These are phyloP conservation scores for Dendryphion nanum DNA, from an alignment of 2,329 filamentous ascomycete genomes.

Conservation along the genomic window DNA sequence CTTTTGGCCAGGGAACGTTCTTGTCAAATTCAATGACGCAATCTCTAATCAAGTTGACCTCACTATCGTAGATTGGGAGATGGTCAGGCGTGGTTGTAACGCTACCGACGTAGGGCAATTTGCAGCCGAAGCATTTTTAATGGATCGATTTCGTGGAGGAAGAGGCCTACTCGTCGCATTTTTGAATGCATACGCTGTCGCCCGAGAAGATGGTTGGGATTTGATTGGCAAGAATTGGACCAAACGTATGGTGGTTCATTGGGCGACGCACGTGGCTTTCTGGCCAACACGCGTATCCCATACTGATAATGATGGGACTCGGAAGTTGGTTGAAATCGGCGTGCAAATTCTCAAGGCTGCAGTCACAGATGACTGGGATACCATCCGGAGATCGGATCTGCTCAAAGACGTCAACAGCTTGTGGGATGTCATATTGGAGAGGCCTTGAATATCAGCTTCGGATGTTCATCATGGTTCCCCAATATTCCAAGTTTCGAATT, in stretches of 20 bases:
- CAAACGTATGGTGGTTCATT: conserved; percentile 31
- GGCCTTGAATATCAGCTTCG: not conserved
- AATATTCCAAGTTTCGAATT: too few species aligned
- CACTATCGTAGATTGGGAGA: conserved; percentile 40
- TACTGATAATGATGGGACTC: conserved; percentile 23
- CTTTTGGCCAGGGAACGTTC: conserved; percentile 41
- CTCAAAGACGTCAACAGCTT: conserved; percentile 10
- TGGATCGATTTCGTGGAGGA: conserved; percentile 33
- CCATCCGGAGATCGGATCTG: conserved; percentile 11
- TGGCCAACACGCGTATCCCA: conserved; percentile 35
- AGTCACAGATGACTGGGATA: conserved; percentile 19
- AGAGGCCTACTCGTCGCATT: conserved; percentile 28
- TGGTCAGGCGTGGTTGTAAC: conserved; percentile 28
- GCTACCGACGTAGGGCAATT: conserved; percentile 41
- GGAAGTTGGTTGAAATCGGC: conserved; percentile 24
- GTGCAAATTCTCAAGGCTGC: conserved; percentile 13
- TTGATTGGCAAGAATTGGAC: conserved; percentile 20
- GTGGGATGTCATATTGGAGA: conserved; percentile 6
- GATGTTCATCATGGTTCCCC: too few species aligned
- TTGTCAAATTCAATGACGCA: conserved; percentile 15
- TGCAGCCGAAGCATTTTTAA: conserved; percentile 36
- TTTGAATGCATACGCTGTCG: conserved; percentile 21
- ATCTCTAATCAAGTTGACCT: conserved; percentile 7
- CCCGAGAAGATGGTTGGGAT: conserved; percentile 1
- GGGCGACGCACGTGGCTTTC: conserved; percentile 34